A percentile compares a stretch with the other conserved stretches of the same genome.
phyloP scores from a whole-genome alignment of 2,329 filamentous ascomycete species.

The Colletotrichum coccodes region DNA sequence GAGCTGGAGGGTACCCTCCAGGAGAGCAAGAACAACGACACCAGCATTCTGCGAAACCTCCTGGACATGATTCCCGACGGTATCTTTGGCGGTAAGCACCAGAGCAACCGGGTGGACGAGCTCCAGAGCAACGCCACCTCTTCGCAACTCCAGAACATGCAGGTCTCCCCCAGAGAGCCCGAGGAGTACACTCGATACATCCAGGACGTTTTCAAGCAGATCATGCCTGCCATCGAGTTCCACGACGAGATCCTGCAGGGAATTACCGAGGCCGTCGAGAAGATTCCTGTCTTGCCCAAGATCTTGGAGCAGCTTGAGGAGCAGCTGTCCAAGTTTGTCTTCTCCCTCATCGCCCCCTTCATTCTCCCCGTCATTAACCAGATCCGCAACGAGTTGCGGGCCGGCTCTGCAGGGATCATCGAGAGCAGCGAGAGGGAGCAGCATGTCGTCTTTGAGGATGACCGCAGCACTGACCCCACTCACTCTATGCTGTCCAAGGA shows the following conservation, averaged over 20 bases:
- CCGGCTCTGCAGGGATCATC: conserved; percentile 88
- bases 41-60: conserved; percentile 80
- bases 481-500: conserved; percentile 98
- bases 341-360: conserved; percentile 90
- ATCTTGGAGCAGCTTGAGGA: conserved; percentile 88
- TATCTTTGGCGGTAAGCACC: conserved; percentile 79
- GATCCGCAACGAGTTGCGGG: conserved; percentile 87
- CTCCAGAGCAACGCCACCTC: conserved; percentile 80
- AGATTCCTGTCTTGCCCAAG: conserved; percentile 86
- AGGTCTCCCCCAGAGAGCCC: conserved; percentile 80
- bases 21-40: conserved; percentile 70
- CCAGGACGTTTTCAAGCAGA: conserved; percentile 76
- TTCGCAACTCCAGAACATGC: conserved; percentile 79
- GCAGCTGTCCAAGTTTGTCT: conserved; percentile 88
- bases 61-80: conserved; percentile 85
- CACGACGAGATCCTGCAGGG: conserved; percentile 88
- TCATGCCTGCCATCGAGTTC: conserved; percentile 91
- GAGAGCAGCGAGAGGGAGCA: conserved; percentile 86
- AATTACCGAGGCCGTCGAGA: conserved; percentile 82
- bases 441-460: conserved; percentile 86
- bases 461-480: conserved; percentile 81
- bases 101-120: conserved; percentile 80
- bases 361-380: conserved; percentile 87
- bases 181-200: conserved; percentile 87
- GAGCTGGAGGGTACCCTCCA: conserved; percentile 86